These are phyloP conservation scores for Gossypioides kirkii DNA, from an alignment of 345 rosid genomes.

Conservation along the genomic window DNA sequence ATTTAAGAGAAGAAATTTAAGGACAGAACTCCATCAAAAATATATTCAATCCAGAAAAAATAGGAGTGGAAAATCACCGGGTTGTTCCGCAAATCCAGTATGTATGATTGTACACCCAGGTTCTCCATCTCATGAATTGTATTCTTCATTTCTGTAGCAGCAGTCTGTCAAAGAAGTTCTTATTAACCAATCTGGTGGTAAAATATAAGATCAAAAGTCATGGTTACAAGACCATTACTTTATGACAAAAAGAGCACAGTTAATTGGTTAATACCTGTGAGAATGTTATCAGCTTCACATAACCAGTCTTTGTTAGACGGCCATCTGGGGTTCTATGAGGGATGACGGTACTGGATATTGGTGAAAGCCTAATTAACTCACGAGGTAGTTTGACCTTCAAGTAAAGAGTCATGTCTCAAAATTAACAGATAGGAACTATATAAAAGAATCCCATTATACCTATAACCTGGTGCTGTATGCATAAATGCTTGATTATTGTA, in stretches of 20 bases:
- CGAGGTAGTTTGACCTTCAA: slow-evolving; percentile 70
- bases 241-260: background rate
- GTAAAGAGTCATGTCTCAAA: slow-evolving; percentile 15
- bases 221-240: background rate
- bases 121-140: slow-evolving; percentile 70
- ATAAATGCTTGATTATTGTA: background rate
- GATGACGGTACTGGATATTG: slow-evolving; percentile 74
- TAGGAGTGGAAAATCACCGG: slow-evolving; percentile 39
- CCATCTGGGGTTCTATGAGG: slow-evolving; percentile 73
- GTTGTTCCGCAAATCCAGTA: slow-evolving; percentile 79
- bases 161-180: slow-evolving; percentile 43
- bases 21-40: background rate
- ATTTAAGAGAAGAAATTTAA: background rate
- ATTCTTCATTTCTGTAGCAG: slow-evolving; percentile 70
- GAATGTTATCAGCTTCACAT: slow-evolving; percentile 65
- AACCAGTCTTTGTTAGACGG: slow-evolving; percentile 61
- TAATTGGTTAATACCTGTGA: slow-evolving; percentile 54
- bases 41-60: background rate
- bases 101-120: slow-evolving; percentile 73
- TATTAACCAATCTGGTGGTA: background rate
- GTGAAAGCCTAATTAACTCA: slow-evolving; percentile 71
- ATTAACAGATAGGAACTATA: background rate
- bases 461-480: background rate
- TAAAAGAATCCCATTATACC: background rate
- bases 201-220: background rate